Conservation (phyloP, 495 filamentous ascomycete species). For the Schizothecium vesticola region DNA sequence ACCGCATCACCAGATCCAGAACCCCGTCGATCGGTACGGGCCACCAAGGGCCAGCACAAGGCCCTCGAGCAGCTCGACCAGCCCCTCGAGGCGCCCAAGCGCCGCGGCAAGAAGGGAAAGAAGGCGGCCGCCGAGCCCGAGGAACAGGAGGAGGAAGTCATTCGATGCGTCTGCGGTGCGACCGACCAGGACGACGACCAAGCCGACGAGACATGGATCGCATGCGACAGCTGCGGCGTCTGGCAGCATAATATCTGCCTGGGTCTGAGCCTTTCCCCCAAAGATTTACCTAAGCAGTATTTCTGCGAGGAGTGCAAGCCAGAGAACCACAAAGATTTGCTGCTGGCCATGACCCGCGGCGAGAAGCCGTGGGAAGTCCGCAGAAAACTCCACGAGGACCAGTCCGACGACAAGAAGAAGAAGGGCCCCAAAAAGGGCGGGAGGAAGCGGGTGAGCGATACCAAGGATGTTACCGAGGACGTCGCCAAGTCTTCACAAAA, state of each 20-base stretch:
- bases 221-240: constrained; percentile 81
- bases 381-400: constrained; percentile 48
- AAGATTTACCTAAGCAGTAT: constrained; percentile 71
- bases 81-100: constrained; percentile 54
- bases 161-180: constrained; percentile 90
- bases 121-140: constrained; percentile 52
- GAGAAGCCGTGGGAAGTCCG: constrained; percentile 82
- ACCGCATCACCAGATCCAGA: constrained; percentile 51
- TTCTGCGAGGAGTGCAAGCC: constrained; percentile 87
- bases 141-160: constrained; percentile 61
- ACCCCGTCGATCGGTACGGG: constrained; percentile 86
- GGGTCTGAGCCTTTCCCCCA: constrained; percentile 70
- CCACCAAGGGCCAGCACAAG: constrained; percentile 95
- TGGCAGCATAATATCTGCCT: constrained; percentile 99
- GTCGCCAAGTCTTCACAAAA: constrained; percentile 23
- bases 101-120: constrained; percentile 55
- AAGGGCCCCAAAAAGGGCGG: constrained; percentile 44
- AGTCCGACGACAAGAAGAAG: constrained; percentile 41
- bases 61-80: constrained; percentile 67
- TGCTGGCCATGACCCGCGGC: constrained; percentile 67
- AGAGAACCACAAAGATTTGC: constrained; percentile 67
- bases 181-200: constrained; percentile 77
- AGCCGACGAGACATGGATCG: constrained; percentile 78
- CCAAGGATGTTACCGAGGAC: constrained; percentile 32
- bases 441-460: constrained; percentile 46